These are phyloP conservation scores for Ceratonia siliqua DNA, from an alignment of 306 rosid species.

Conservation along the genomic window DNA sequence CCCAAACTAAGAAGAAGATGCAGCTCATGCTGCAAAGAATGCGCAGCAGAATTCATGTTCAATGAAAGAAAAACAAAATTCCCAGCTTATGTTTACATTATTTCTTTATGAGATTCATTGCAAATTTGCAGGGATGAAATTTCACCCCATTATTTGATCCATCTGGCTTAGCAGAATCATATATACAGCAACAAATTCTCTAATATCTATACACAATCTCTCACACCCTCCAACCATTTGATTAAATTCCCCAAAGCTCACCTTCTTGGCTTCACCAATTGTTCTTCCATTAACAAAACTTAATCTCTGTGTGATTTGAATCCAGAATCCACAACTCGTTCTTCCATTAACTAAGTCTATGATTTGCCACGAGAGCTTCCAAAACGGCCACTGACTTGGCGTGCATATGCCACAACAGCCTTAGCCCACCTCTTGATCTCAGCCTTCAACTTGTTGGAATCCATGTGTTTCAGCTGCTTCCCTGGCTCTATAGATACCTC, in stretches of 20 bases:
- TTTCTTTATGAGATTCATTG: background rate
- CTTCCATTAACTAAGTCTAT: background rate
- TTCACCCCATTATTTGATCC: conserved; percentile 22
- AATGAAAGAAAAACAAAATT: background rate
- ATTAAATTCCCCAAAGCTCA: background rate
- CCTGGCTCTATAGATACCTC: conserved; percentile 70
- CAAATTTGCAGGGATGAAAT: background rate
- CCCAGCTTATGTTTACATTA: background rate
- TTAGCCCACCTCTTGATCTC: conserved; percentile 91
- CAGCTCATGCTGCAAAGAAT: background rate
- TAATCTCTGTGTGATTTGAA: background rate
- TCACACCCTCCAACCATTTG: conserved; percentile 5
- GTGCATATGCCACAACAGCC: conserved; percentile 86
- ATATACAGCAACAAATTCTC: background rate
- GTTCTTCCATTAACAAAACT: conserved; percentile 1
- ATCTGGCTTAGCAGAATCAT: background rate
- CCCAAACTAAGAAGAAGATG: conserved; percentile 1
- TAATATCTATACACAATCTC: conserved; percentile 9
- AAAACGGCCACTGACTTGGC: conserved; percentile 70
- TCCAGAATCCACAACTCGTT: background rate
- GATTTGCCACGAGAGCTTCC: conserved; percentile 45
- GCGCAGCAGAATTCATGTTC: background rate
- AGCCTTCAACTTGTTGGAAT: conserved; percentile 71
- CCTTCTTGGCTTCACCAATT: background rate
- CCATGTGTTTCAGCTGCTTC: conserved; percentile 73